Conservation (phyloP, 306 rosid genomes). For the Quercus ilex region DNA sequence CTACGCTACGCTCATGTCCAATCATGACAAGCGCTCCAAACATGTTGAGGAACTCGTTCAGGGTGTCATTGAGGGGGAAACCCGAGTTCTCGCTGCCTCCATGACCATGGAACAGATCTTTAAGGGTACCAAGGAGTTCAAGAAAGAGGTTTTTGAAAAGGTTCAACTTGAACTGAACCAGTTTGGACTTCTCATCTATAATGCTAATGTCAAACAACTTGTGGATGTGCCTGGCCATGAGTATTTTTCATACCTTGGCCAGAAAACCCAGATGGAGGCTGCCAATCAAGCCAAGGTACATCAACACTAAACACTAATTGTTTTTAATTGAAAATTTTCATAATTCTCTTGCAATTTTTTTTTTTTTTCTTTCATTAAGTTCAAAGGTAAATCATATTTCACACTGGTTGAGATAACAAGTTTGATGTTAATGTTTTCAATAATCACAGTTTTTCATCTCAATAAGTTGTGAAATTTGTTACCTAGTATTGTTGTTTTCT, state of each 20-base stretch:
- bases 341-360: neutral
- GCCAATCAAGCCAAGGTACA: conserved; percentile 49
- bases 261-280: conserved; percentile 69
- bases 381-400: too few relatives aligned
- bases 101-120: conserved; percentile 56
- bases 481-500: too few relatives aligned
- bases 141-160: conserved; percentile 52
- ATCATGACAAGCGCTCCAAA: conserved; percentile 32
- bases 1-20: conserved; percentile 41
- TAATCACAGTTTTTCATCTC: too few relatives aligned
- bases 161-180: conserved; percentile 61
- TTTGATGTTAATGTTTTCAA: too few relatives aligned
- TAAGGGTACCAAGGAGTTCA: conserved; percentile 39
- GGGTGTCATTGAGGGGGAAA: conserved; percentile 67
- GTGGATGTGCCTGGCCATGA: conserved; percentile 63
- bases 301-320: neutral
- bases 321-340: neutral
- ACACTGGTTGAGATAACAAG: too few relatives aligned
- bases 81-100: conserved; percentile 60
- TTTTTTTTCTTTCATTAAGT: too few relatives aligned
- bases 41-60: conserved; percentile 54
- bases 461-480: too few relatives aligned
- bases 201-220: conserved; percentile 57
- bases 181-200: conserved; percentile 60
- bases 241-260: conserved; percentile 63